Base-by-base conservation (phyloP, 2,329 filamentous ascomycete species). In the Lachnellula arida region DNA sequence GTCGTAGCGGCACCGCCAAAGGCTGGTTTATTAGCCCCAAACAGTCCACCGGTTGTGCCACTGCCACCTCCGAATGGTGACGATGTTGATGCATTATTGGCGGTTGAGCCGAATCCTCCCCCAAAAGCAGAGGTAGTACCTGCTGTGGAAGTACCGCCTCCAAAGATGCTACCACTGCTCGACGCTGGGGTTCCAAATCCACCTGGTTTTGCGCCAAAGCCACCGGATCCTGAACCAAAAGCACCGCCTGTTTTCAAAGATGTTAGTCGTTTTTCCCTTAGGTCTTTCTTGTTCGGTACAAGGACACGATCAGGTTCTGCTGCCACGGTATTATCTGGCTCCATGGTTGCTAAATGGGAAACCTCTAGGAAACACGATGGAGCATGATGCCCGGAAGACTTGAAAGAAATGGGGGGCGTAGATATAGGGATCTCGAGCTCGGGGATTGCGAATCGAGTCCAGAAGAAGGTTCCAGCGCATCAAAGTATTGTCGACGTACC, bases 151-250 rank as follows among this genome's bases (percentile, higher is more conserved):
- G 66, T 64, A 46, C 56, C 57, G 40, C 72, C 55, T 44, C 80
- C 81, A 62, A 86, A 86, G 60, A 87, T 71, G 28, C 78, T 75
- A 43, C 76, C 75, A 54, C 76, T 70, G 25, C 70, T 70, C 51
- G 71, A 67, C 55, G 71, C 67, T 51, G 71, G 67, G 58, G 69
- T 65, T 46, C 81, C 81, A 63, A 84, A 85, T 9, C 65, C 70
- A 11, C 69, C 63, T 56, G 74, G 69, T 40, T 74, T 77, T 51
- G 66, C 63, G 28, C 68, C 68, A 58, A 70, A 70, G 9, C 62
- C 67, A 54, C 56, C 64, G 47, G 62, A 67, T n/a, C 65, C 70
- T 56, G 71, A 71, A 47, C 80, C 80, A 63, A 83, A 84, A 39
- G 52, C 60, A 58, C 28, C 28, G 28, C 65, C 66, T 67, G 53